phyloP scores from a whole-genome alignment of 2,329 filamentous ascomycete species.

The Penicillium sp. region DNA sequence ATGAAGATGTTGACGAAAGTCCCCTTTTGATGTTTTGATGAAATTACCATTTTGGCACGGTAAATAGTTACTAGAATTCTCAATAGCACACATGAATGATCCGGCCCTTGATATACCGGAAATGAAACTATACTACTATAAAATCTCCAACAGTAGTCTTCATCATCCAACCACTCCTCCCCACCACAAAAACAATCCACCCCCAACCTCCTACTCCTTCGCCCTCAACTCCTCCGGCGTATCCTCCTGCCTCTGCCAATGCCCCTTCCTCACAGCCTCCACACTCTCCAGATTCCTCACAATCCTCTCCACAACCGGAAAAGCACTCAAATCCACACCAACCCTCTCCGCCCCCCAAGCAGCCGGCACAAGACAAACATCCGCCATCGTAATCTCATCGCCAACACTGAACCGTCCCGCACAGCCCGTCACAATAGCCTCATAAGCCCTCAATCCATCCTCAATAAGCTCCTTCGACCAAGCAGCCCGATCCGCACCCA shows the following conservation, averaged over 20 bases:
- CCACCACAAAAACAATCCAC: neutral
- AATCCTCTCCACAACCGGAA: conserved; percentile 56
- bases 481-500: conserved; percentile 52
- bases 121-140: neutral
- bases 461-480: conserved; percentile 62
- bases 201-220: conserved; percentile 16
- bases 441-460: conserved; percentile 63
- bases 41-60: conserved; percentile 7
- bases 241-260: conserved; percentile 63
- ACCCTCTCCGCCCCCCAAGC: conserved; percentile 64
- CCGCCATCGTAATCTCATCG: conserved; percentile 62
- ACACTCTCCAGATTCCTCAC: conserved; percentile 55
- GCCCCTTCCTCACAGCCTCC: conserved; percentile 59
- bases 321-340: conserved; percentile 59
- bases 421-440: conserved; percentile 47
- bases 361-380: conserved; percentile 64
- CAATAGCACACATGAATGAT: conserved; percentile 12
- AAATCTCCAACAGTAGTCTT: too few relatives aligned
- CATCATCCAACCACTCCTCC: too few relatives aligned
- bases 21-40: conserved; percentile 9
- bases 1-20: conserved; percentile 12
- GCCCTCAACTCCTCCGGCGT: conserved; percentile 55
- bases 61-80: conserved; percentile 16
- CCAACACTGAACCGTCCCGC: conserved; percentile 62
- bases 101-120: neutral